These are phyloP conservation scores for Pugionium cornutum DNA, from an alignment of 345 rosid species.

Conservation along the genomic window DNA sequence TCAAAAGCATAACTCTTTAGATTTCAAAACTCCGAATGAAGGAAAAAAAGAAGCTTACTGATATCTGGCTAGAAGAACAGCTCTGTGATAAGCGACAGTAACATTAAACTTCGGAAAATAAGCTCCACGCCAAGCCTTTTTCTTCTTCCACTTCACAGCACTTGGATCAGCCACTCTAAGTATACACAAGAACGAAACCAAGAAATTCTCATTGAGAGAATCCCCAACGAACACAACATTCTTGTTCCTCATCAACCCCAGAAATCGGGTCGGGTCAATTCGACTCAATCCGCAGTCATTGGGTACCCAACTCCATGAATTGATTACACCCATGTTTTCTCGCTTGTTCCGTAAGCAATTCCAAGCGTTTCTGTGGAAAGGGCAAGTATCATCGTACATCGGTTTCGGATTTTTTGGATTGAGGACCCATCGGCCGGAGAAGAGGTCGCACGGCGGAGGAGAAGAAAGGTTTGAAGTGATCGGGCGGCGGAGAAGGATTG, in stretches of 20 bases:
- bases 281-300: constrained; percentile 55
- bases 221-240: constrained; percentile 89
- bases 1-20: neutral
- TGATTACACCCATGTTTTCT: constrained; percentile 64
- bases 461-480: constrained; percentile 25
- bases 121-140: constrained; percentile 95
- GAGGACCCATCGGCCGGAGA: constrained; percentile 69
- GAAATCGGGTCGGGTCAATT: constrained; percentile 60
- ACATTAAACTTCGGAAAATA: constrained; percentile 77
- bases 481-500: constrained; percentile 44
- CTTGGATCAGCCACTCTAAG: constrained; percentile 68
- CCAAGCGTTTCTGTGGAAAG: constrained; percentile 94
- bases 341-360: constrained; percentile 75
- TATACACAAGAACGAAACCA: constrained; percentile 75
- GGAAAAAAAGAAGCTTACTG: constrained; percentile 44
- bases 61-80: constrained; percentile 77
- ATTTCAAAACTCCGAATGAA: neutral
- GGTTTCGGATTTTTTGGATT: constrained; percentile 42
- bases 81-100: constrained; percentile 83
- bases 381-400: constrained; percentile 80
- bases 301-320: constrained; percentile 91
- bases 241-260: constrained; percentile 64
- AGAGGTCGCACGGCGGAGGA: constrained; percentile 63
- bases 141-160: constrained; percentile 83
- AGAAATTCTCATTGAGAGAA: constrained; percentile 82